phyloP scores from a whole-genome alignment of 495 filamentous ascomycete species.

The Durotheca rogersii region DNA sequence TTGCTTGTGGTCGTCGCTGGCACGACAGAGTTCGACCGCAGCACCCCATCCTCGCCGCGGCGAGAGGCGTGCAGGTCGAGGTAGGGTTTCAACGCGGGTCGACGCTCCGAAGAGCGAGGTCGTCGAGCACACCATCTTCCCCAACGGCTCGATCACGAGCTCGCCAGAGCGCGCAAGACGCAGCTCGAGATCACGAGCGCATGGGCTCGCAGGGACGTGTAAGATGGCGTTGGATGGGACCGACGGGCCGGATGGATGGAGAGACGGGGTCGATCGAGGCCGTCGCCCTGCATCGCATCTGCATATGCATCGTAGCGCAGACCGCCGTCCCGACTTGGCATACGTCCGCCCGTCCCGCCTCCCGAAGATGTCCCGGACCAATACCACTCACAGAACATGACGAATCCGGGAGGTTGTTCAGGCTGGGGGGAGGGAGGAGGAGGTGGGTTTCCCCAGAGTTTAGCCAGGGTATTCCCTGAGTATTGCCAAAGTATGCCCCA shows the following conservation, averaged over 20 bases:
- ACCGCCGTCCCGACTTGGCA: neutral
- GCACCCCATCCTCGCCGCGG: no score
- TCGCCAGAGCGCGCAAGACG: no score
- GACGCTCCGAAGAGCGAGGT: neutral
- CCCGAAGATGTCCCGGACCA: neutral
- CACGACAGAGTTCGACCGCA: no score
- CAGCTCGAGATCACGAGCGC: neutral
- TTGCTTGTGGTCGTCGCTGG: neutral
- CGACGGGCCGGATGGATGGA: no score
- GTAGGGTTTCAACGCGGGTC: neutral
- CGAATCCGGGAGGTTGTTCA: neutral
- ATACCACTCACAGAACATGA: neutral
- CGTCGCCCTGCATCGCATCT: neutral
- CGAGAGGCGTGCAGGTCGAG: no score
- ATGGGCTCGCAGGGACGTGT: no score
- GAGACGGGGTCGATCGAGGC: no score
- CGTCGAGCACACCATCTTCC: neutral
- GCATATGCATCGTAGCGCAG: constrained; percentile 6
- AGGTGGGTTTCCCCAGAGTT: neutral
- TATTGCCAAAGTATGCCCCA: neutral
- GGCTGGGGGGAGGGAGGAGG: neutral
- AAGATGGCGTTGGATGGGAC: no score
- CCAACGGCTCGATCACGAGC: no score
- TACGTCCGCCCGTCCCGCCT: neutral
- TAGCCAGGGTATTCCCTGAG: neutral